phyloP scores from a whole-genome alignment of 2,329 filamentous ascomycete species.

The Daldinia eschscholtzii region DNA sequence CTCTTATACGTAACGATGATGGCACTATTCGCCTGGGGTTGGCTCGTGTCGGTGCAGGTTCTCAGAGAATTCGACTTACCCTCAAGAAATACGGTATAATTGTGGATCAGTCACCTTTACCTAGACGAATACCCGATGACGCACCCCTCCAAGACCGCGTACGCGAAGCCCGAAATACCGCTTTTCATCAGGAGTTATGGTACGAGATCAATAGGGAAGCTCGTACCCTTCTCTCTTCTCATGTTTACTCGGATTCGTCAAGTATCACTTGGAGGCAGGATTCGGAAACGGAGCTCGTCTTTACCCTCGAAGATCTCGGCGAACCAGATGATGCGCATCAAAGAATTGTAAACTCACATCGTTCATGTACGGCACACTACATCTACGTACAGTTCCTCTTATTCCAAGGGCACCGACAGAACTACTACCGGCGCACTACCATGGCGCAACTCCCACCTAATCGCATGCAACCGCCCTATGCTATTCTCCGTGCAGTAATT shows the following conservation, averaged over 20 bases:
- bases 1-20: slow-evolving; percentile 78
- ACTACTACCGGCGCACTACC: slow-evolving; percentile 75
- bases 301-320: slow-evolving; percentile 76
- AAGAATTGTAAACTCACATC: slow-evolving; percentile 58
- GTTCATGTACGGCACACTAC: slow-evolving; percentile 73
- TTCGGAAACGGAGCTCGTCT: slow-evolving; percentile 67
- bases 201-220: slow-evolving; percentile 89
- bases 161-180: slow-evolving; percentile 79
- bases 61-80: slow-evolving; percentile 74
- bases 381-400: slow-evolving; percentile 81
- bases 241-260: slow-evolving; percentile 73
- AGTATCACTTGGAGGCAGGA: slow-evolving; percentile 68
- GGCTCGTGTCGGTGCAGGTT: slow-evolving; percentile 64
- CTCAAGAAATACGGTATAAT: slow-evolving; percentile 69
- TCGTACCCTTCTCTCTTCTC: slow-evolving; percentile 76
- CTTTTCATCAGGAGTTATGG: slow-evolving; percentile 89
- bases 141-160: slow-evolving; percentile 76
- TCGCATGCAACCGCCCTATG: slow-evolving; percentile 59
- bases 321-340: slow-evolving; percentile 55
- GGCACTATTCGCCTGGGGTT: slow-evolving; percentile 81
- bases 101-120: slow-evolving; percentile 68
- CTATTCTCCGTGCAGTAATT: slow-evolving; percentile 66
- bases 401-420: slow-evolving; percentile 81
- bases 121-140: slow-evolving; percentile 67
- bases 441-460: slow-evolving; percentile 57